Evolutionary conservation across 345 rosid species (phyloP).

Genomic region (Cardamine resedifolia): DNA sequence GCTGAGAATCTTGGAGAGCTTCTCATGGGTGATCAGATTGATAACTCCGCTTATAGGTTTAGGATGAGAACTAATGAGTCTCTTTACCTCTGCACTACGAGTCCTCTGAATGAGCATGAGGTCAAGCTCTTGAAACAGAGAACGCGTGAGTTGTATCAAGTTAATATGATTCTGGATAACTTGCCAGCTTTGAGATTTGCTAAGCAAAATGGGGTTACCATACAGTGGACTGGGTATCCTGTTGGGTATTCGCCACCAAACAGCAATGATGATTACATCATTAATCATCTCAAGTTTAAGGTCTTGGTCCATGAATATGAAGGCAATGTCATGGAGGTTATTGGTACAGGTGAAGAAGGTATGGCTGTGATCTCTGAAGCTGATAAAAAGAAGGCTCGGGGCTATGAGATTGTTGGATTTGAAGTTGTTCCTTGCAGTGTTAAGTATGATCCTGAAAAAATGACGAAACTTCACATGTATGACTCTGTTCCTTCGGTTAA

Average conservation of each 20-base stretch:
- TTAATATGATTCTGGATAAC: conserved; percentile 83
- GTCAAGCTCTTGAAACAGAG: conserved; percentile 90
- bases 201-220: conserved; percentile 61
- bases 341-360: conserved; percentile 87
- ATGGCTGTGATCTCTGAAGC: conserved; percentile 75
- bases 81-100: conserved; percentile 66
- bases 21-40: conserved; percentile 91
- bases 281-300: conserved; percentile 74
- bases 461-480: conserved; percentile 65
- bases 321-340: conserved; percentile 71
- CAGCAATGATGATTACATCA: conserved; percentile 73
- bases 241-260: conserved; percentile 69
- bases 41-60: conserved; percentile 78
- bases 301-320: conserved; percentile 76
- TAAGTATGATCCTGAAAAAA: conserved; percentile 53
- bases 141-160: conserved; percentile 76
- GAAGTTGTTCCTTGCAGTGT: conserved; percentile 85
- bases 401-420: conserved; percentile 82
- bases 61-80: conserved; percentile 70
- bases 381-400: conserved; percentile 63
- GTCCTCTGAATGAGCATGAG: conserved; percentile 59
- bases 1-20: conserved; percentile 93
- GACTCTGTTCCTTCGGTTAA: conserved; percentile 53
- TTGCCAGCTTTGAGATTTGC: conserved; percentile 81
- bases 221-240: conserved; percentile 89